Evolutionary conservation across 1,139 yeast genomes (phyloP).

Genomic region (Blastobotrys persicus): DNA sequence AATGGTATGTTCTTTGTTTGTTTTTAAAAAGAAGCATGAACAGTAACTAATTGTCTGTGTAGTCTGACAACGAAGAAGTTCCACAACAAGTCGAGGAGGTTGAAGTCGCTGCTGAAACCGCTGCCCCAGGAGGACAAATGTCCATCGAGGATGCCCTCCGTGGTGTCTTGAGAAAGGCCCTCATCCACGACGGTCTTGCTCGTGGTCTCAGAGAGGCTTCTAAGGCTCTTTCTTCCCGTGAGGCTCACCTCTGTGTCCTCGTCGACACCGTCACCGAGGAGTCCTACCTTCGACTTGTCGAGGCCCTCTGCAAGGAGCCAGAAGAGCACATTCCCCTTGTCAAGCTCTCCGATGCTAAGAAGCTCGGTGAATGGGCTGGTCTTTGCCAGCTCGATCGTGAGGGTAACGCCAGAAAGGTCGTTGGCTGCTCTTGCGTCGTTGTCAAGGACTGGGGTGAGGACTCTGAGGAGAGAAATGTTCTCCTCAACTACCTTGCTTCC

Average conservation of each 20-base stretch:
- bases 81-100: constrained; percentile 57
- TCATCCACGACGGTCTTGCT: constrained; percentile 99
- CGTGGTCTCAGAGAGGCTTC: constrained; percentile 99
- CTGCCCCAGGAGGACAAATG: constrained; percentile 70
- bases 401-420: constrained; percentile 99
- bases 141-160: constrained; percentile 98
- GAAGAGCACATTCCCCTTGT: constrained; percentile 95
- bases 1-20: constrained; percentile 22
- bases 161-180: constrained; percentile 97
- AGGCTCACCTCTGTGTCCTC: constrained; percentile 96
- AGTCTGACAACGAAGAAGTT: constrained; percentile 45
- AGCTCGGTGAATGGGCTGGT: constrained; percentile 99
- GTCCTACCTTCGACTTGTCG: constrained; percentile 94
- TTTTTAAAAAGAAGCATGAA: not conserved
- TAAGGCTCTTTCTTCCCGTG: constrained; percentile 91
- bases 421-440: constrained; percentile 99
- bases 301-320: constrained; percentile 98
- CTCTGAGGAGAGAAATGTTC: constrained; percentile 95
- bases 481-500: constrained; percentile 94
- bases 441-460: constrained; percentile 99
- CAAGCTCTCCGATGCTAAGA: constrained; percentile 99
- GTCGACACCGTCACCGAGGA: constrained; percentile 99
- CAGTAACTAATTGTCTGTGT: not conserved
- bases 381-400: constrained; percentile 99
- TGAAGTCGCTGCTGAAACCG: constrained; percentile 78